Conservation (phyloP, 441 rosid species). For the Pelargonium cotyledonis region DNA sequence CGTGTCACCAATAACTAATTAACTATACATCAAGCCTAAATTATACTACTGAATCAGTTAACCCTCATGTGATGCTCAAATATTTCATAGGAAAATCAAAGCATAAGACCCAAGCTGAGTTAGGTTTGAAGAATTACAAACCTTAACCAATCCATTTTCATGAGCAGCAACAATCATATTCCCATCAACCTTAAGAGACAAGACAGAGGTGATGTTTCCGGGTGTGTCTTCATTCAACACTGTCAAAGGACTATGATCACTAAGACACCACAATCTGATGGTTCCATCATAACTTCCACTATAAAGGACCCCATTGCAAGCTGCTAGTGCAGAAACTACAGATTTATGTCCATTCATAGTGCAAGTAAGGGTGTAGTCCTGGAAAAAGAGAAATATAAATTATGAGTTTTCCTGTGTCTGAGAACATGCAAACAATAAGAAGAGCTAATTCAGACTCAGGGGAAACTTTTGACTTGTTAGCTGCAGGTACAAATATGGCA, state of each 20-base stretch:
- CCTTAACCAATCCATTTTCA: conserved; percentile 80
- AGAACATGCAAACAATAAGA: neutral
- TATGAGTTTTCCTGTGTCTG: conserved; percentile 1
- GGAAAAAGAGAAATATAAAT: conserved; percentile 15
- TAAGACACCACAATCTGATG: conserved; percentile 70
- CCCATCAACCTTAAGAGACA: conserved; percentile 46
- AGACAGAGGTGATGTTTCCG: conserved; percentile 46
- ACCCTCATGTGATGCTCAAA: neutral
- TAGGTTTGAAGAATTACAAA: conserved; percentile 19
- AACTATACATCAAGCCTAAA: neutral
- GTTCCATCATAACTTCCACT: conserved; percentile 98
- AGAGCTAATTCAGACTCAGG: too few relatives aligned
- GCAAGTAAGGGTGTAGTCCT: conserved; percentile 66
- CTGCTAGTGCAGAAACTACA: conserved; percentile 64
- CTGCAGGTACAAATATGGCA: too few relatives aligned
- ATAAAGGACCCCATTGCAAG: conserved; percentile 56
- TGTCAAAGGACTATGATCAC: conserved; percentile 69
- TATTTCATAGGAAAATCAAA: neutral
- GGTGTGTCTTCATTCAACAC: conserved; percentile 57
- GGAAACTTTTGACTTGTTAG: too few relatives aligned
- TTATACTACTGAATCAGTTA: neutral
- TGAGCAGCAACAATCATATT: conserved; percentile 53
- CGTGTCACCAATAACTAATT: neutral
- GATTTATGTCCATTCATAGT: conserved; percentile 84
- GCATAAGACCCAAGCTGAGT: neutral